Conservation (phyloP, 805 yeast species). For the Kazachstania bromeliacearum region DNA sequence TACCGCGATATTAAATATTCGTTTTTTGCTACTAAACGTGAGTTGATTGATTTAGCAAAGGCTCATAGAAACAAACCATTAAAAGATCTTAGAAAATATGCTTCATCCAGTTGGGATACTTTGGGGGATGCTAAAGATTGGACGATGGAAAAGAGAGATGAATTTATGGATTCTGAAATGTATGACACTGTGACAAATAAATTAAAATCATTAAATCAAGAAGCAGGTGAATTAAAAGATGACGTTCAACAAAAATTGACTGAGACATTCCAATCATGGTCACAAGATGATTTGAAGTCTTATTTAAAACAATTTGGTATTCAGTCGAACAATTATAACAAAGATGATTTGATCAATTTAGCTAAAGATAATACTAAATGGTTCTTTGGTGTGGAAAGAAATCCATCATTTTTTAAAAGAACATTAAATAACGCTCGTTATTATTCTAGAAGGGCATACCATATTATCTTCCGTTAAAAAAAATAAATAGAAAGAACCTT, state of each 20-base stretch:
- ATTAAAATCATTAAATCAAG: conserved; percentile 7
- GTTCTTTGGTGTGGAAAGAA: conserved; percentile 24
- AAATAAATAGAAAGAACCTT: too few relatives aligned
- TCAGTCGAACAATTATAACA: conserved; percentile 12
- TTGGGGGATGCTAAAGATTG: conserved; percentile 26
- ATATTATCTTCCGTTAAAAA: too few relatives aligned
- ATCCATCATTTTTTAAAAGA: conserved; percentile 24
- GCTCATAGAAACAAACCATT: conserved; percentile 19
- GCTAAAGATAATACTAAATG: conserved; percentile 37
- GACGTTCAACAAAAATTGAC: conserved; percentile 15
- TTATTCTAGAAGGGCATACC: too few relatives aligned
- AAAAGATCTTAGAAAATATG: conserved; percentile 12
- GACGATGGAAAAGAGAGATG: conserved; percentile 17
- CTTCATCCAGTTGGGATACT: background rate
- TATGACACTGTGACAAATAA: conserved; percentile 5
- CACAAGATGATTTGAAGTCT: conserved; percentile 34
- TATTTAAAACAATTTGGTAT: conserved; percentile 38
- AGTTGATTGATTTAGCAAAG: conserved; percentile 34
- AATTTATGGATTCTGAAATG: conserved; percentile 7
- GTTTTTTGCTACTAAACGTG: conserved; percentile 32
- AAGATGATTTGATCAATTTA: conserved; percentile 30
- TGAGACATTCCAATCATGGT: conserved; percentile 33
- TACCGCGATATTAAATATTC: conserved; percentile 35
- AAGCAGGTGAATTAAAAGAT: conserved; percentile 9
- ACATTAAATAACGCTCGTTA: background rate